These are phyloP conservation scores for Didymella segeticola DNA, from an alignment of 2,329 filamentous ascomycete species.

Conservation along the genomic window DNA sequence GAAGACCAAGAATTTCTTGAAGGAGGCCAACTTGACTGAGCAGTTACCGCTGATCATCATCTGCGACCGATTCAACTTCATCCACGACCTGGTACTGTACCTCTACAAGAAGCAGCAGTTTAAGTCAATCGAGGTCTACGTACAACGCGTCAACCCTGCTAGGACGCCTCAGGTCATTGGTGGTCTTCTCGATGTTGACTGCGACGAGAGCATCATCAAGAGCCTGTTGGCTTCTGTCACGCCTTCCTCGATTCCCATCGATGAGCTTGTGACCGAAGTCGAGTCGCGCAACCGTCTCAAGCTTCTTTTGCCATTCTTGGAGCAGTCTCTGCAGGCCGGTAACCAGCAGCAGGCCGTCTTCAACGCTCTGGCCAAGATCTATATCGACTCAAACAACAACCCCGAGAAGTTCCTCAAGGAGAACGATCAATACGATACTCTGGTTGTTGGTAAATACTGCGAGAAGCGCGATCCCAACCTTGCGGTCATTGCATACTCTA, in stretches of 20 bases:
- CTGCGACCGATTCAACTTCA: conserved; percentile 99
- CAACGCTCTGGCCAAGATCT: conserved; percentile 98
- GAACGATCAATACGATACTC: conserved; percentile 94
- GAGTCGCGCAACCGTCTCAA: conserved; percentile 95
- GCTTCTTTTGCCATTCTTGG: conserved; percentile 93
- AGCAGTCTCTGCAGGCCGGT: conserved; percentile 84
- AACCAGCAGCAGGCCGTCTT: conserved; percentile 97
- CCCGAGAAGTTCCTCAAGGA: conserved; percentile 97
- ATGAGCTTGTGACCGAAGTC: conserved; percentile 93
- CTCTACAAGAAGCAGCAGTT: conserved; percentile 99
- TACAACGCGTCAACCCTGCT: conserved; percentile 92
- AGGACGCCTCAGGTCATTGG: conserved; percentile 92
- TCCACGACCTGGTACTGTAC: conserved; percentile 94
- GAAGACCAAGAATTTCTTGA: conserved; percentile 99
- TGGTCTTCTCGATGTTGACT: conserved; percentile 93
- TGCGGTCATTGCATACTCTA: conserved; percentile 91
- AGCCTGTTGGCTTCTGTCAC: conserved; percentile 85
- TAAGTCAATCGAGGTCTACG: conserved; percentile 97
- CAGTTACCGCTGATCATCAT: conserved; percentile 97
- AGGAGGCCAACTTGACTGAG: conserved; percentile 90
- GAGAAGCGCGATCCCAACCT: conserved; percentile 98
- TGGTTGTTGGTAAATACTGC: conserved; percentile 95
- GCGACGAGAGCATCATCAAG: conserved; percentile 96
- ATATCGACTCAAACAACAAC: conserved; percentile 98
- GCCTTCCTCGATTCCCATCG: conserved; percentile 84